Conservation (phyloP, 495 filamentous ascomycete genomes). For the Astrocystis sublimbata region DNA sequence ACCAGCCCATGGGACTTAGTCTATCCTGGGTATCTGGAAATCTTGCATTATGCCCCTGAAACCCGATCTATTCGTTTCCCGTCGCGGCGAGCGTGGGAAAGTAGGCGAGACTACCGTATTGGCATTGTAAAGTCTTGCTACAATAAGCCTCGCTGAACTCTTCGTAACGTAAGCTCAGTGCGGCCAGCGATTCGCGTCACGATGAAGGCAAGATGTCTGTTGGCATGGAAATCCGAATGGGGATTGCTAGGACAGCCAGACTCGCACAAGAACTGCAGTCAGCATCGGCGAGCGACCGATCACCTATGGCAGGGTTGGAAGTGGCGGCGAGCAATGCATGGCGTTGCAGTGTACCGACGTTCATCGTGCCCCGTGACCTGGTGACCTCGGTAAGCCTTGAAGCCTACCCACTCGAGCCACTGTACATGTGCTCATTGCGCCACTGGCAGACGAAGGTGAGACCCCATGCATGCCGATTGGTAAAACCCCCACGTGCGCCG, state of each 20-base stretch:
- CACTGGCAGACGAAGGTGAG: neutral
- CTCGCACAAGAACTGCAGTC: neutral
- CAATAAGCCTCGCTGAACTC: neutral
- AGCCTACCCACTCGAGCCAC: neutral
- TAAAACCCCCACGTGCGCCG: slow-evolving; percentile 18
- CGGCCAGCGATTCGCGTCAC: neutral
- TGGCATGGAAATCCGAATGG: neutral
- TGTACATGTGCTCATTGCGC: neutral
- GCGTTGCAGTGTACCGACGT: slow-evolving; percentile 14
- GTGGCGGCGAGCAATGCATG: slow-evolving; percentile 14
- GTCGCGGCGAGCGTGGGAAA: too few species aligned
- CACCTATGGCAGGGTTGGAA: neutral
- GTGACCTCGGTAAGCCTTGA: slow-evolving; percentile 14
- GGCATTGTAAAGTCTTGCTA: too few species aligned
- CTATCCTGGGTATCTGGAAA: neutral
- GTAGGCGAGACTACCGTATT: too few species aligned
- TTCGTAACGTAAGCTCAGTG: neutral
- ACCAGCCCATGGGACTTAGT: neutral
- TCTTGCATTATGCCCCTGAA: neutral
- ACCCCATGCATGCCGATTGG: too few species aligned
- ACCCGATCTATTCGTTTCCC: neutral
- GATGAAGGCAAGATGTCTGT: neutral
- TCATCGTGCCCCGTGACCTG: slow-evolving; percentile 18
- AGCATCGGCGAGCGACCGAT: neutral
- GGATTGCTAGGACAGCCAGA: slow-evolving; percentile 5